phyloP scores from a whole-genome alignment of 176 grass and related monocot genomes.

The Puya raimondii region DNA sequence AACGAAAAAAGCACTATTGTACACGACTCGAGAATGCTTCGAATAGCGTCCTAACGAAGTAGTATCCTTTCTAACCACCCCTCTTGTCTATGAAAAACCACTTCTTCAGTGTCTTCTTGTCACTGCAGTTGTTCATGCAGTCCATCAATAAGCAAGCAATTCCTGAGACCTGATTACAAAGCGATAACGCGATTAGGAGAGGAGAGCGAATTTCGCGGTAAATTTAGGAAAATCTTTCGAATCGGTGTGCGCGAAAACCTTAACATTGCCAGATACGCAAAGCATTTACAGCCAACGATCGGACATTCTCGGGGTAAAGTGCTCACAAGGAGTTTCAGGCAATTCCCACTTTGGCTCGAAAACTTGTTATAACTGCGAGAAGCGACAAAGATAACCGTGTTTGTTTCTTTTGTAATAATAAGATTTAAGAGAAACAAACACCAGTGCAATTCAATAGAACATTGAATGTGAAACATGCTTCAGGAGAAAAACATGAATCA shows the following conservation, averaged over 20 bases:
- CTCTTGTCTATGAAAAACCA: constrained; percentile 96
- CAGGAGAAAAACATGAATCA: too few species aligned
- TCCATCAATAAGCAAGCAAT: constrained; percentile 41
- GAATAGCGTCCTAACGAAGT: constrained; percentile 5
- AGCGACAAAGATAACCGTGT: too few species aligned
- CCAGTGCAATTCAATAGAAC: too few species aligned
- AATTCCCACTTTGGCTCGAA: too few species aligned
- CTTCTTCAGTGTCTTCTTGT: constrained; percentile 83
- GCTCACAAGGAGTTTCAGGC: too few species aligned
- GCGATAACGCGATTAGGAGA: neutral
- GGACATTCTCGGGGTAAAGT: too few species aligned
- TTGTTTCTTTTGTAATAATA: too few species aligned
- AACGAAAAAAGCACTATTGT: constrained; percentile 7
- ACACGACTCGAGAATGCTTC: constrained; percentile 1
- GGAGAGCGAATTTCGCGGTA: too few species aligned
- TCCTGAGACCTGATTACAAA: constrained; percentile 36
- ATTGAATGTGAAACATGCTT: too few species aligned
- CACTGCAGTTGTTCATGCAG: constrained; percentile 54
- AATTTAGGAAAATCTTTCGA: neutral
- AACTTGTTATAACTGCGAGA: too few species aligned
- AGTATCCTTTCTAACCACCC: constrained; percentile 45
- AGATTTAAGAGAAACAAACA: too few species aligned
- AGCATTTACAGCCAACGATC: neutral
- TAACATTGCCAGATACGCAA: constrained; percentile 11
- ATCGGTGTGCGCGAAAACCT: neutral